Conservation (phyloP, 192 early-diverging fungal species). For the Pilaira anomala region DNA sequence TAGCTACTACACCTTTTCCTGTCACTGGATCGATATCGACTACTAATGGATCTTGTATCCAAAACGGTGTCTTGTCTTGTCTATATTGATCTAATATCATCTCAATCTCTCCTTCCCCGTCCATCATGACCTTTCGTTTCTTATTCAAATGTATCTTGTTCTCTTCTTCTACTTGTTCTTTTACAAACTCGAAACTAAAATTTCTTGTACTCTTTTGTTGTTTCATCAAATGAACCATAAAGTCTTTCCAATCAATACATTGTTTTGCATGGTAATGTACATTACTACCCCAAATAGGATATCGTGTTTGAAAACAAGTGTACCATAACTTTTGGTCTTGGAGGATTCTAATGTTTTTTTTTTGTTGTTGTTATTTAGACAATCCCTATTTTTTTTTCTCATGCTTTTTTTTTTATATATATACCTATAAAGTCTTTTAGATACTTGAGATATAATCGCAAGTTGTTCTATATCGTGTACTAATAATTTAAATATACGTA, state of each 20-base stretch:
- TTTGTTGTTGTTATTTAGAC: not conserved
- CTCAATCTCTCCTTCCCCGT: not conserved
- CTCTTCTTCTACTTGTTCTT: slow-evolving; percentile 5
- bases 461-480: slow-evolving; percentile 11
- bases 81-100: no score
- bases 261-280: slow-evolving; percentile 9
- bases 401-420: not conserved
- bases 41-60: slow-evolving; percentile 36
- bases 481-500: slow-evolving; percentile 13
- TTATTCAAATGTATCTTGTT: not conserved
- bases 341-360: slow-evolving; percentile 11
- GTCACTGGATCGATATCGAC: slow-evolving; percentile 30
- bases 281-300: slow-evolving; percentile 19
- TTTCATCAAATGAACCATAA: slow-evolving; percentile 28
- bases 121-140: not conserved
- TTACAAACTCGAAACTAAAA: slow-evolving; percentile 15
- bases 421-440: slow-evolving; percentile 11
- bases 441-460: not conserved
- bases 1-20: slow-evolving; percentile 26
- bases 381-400: not conserved
- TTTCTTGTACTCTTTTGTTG: slow-evolving; percentile 10
- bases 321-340: slow-evolving; percentile 34
- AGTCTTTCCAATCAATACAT: slow-evolving; percentile 29
- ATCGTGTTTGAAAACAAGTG: slow-evolving; percentile 13
- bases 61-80: slow-evolving; percentile 14